Evolutionary conservation across 1,139 yeast genomes (phyloP).

Genomic region (Lizanozyma gosingica): DNA sequence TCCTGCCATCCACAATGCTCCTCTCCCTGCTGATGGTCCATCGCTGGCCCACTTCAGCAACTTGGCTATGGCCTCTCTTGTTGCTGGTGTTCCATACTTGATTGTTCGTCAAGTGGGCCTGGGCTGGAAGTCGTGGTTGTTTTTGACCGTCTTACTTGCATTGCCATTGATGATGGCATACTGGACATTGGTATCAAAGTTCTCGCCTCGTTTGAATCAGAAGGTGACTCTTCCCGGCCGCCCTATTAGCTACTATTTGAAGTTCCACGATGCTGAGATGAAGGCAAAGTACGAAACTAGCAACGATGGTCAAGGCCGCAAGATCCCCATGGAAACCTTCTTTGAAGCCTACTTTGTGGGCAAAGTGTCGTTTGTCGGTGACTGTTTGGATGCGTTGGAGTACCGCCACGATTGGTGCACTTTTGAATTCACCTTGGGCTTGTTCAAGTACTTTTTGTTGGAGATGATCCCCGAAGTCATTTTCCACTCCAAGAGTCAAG

Average conservation of each 20-base stretch:
- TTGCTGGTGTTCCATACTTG: conserved; percentile 57
- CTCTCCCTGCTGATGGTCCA: conserved; percentile 88
- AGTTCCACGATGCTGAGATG: conserved; percentile 70
- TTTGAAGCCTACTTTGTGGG: conserved; percentile 79
- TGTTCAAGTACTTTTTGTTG: conserved; percentile 73
- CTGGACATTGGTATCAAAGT: conserved; percentile 74
- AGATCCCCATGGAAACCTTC: conserved; percentile 91
- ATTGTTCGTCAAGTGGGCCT: conserved; percentile 61
- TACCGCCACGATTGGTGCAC: conserved; percentile 88
- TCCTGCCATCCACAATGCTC: conserved; percentile 80
- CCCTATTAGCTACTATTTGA: conserved; percentile 73
- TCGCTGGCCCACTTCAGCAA: conserved; percentile 74
- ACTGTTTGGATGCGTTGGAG: conserved; percentile 75
- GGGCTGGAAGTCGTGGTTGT: conserved; percentile 61
- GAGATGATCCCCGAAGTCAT: conserved; percentile 93
- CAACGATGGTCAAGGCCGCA: conserved; percentile 51
- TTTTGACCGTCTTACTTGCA: conserved; percentile 42
- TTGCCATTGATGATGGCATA: conserved; percentile 70
- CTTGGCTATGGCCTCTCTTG: conserved; percentile 38
- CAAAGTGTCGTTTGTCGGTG: conserved; percentile 84
- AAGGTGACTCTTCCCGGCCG: conserved; percentile 68
- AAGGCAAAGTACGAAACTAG: conserved; percentile 54
- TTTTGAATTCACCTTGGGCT: conserved; percentile 68
- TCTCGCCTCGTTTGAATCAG: conserved; percentile 75
- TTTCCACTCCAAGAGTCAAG: conserved; percentile 86